These are phyloP conservation scores for Albizia julibrissin DNA, from an alignment of 306 rosid species.

Conservation along the genomic window DNA sequence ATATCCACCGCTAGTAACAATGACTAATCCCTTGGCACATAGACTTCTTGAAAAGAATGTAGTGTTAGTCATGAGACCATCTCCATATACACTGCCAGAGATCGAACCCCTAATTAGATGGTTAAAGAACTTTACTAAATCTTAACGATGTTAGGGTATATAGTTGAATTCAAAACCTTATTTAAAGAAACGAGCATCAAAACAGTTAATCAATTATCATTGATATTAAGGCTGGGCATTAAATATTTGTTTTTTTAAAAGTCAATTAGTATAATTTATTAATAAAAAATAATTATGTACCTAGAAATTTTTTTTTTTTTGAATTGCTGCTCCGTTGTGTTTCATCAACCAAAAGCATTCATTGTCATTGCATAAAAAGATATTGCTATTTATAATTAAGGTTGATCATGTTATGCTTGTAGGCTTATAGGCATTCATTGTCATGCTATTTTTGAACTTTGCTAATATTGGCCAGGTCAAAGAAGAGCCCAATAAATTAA, in stretches of 20 bases:
- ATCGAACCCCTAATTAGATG: too few relatives aligned
- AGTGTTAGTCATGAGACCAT: too few relatives aligned
- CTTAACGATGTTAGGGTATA: rapidly evolving
- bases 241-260: background rate
- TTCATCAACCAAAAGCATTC: background rate
- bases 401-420: too few relatives aligned
- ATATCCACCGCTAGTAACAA: too few relatives aligned
- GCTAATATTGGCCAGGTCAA: background rate
- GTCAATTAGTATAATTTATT: background rate
- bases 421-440: too few relatives aligned
- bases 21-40: too few relatives aligned
- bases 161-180: background rate
- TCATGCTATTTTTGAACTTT: background rate
- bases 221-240: background rate
- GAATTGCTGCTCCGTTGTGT: background rate
- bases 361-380: background rate
- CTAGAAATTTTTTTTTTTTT: background rate
- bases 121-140: too few relatives aligned
- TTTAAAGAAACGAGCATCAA: background rate
- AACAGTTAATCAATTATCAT: background rate
- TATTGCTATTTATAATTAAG: too few relatives aligned
- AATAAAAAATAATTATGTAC: background rate
- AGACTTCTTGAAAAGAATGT: too few relatives aligned
- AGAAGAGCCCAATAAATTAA: background rate
- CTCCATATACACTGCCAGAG: too few relatives aligned